Conservation (phyloP, 129 eudicot genomes). For the Artemisia tridentata region DNA sequence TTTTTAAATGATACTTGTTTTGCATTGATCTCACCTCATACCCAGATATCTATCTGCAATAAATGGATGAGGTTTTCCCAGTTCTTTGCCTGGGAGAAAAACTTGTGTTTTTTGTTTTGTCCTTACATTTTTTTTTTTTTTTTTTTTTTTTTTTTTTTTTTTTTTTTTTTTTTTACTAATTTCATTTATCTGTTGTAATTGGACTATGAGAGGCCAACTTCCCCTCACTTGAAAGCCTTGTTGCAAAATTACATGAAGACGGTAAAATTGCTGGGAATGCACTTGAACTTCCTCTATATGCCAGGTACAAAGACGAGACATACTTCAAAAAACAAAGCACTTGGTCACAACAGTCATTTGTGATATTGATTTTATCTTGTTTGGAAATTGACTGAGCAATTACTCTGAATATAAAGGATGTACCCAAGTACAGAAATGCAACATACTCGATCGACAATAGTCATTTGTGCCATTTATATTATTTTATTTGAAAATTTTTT, state of each 20-base stretch:
- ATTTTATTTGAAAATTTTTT: too few relatives aligned
- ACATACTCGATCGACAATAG: too few relatives aligned
- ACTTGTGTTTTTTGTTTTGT: too few relatives aligned
- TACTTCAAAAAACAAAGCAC: constrained; percentile 35
- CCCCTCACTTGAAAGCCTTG: constrained; percentile 61
- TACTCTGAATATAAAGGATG: too few relatives aligned
- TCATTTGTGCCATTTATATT: too few relatives aligned
- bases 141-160: too few relatives aligned
- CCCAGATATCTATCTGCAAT: too few relatives aligned
- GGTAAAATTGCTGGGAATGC: constrained; percentile 57
- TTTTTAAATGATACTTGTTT: too few relatives aligned
- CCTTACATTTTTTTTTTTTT: background rate
- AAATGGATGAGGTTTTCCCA: too few relatives aligned
- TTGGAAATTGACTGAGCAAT: background rate
- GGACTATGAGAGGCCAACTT: constrained; percentile 1
- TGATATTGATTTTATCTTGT: background rate
- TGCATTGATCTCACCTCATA: too few relatives aligned
- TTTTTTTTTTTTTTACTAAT: background rate
- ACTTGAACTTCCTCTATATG: constrained; percentile 66
- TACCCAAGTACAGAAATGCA: too few relatives aligned
- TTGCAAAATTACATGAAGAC: constrained; percentile 67
- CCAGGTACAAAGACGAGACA: constrained; percentile 48
- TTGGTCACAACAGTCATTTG: constrained; percentile 19
- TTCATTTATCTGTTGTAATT: constrained; percentile 6
- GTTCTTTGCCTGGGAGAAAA: too few relatives aligned